A percentile compares a stretch with the other conserved stretches of the same genome.
Conservation (phyloP, 2,329 filamentous ascomycete species). For the Phialophora chinensis region DNA sequence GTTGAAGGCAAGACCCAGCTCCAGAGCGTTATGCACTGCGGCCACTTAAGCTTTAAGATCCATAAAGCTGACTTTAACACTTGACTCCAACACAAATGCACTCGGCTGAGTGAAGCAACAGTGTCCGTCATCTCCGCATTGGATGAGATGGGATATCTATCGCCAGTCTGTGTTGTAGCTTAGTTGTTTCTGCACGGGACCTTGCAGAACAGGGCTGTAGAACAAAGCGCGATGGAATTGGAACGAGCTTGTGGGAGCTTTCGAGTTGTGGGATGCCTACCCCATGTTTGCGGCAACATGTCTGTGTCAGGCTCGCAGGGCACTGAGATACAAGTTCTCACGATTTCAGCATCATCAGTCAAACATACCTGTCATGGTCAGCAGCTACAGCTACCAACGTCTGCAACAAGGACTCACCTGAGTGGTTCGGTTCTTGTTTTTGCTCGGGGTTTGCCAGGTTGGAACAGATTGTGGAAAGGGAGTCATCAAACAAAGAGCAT, state of each 20-base stretch:
- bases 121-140: not conserved
- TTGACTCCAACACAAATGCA: conserved; percentile 8
- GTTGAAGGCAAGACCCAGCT: not conserved
- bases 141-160: not conserved
- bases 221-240: not conserved
- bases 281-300: not conserved
- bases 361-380: not conserved
- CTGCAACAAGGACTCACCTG: not conserved
- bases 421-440: not conserved
- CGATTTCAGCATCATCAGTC: not conserved
- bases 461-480: not conserved
- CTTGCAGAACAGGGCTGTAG: not conserved
- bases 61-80: conserved; percentile 7
- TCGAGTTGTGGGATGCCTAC: not conserved
- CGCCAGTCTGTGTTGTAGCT: not conserved
- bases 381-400: not conserved
- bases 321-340: not conserved
- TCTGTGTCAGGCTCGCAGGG: not conserved
- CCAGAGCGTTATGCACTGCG: conserved; percentile 1
- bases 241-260: not conserved
- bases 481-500: conserved; percentile 5
- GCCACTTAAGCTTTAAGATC: conserved; percentile 5
- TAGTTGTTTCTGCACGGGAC: not conserved
- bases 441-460: not conserved
- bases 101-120: conserved; percentile 1